Percentiles rank a stretch among this genome's conserved stretches.
phyloP scores from a whole-genome alignment of 176 grass and related monocot species.

The Oryza longistaminata region DNA sequence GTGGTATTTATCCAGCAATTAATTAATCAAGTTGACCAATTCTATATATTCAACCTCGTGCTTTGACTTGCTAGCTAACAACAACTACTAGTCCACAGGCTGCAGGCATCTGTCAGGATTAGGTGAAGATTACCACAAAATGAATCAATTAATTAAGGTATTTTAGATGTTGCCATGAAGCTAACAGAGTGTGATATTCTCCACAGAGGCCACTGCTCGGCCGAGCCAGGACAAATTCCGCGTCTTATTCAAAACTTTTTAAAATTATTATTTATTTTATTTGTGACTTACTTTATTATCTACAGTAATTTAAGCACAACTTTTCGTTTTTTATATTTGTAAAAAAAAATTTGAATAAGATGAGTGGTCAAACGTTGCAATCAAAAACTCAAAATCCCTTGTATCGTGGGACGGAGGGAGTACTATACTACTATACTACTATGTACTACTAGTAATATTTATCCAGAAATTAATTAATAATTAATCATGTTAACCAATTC shows the following conservation, averaged over 20 bases:
- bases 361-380: too few relatives aligned
- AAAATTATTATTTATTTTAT: too few relatives aligned
- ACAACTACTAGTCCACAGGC: too few relatives aligned
- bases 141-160: not conserved
- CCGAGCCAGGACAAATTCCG: conserved; percentile 5
- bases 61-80: conserved; percentile 41
- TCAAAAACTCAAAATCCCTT: too few relatives aligned
- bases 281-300: too few relatives aligned
- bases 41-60: not conserved
- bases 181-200: conserved; percentile 23
- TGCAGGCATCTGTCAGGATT: not conserved
- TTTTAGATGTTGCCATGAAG: not conserved
- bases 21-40: not conserved
- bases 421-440: too few relatives aligned
- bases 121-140: not conserved
- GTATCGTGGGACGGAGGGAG: too few relatives aligned
- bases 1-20: not conserved
- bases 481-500: not conserved
- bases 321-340: too few relatives aligned
- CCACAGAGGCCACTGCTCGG: not conserved
- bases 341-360: too few relatives aligned
- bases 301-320: too few relatives aligned
- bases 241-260: too few relatives aligned
- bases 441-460: not conserved
- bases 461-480: not conserved